Base-by-base conservation (phyloP, 2,329 filamentous ascomycete genomes). In the Aspergillus nomiae region DNA sequence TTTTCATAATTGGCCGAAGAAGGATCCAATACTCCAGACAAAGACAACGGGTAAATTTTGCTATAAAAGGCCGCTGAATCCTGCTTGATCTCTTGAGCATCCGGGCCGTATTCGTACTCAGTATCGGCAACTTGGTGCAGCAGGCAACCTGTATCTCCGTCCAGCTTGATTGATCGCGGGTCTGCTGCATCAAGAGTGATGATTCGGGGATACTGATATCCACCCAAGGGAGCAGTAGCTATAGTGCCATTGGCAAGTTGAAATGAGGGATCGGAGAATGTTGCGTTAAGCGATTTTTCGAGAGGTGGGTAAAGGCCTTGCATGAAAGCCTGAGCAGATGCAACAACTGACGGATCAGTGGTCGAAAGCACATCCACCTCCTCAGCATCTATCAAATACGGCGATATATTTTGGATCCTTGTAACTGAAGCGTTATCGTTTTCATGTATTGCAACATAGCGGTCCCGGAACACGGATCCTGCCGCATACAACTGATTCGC, bases 281-380 rank as follows among this genome's bases (percentile, higher is more conserved):
- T 71, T 55, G 71, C 67, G 60, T 74, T 75, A 56, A 77, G 73
- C 4, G 73, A 70, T 55, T 74, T 72, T 1, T 69, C 69, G 4
- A 78, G 66, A 14, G 86, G 85, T 38, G 86, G 86, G 70, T 88
- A 89, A 11, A 89, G 74, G 9, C 85, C 86, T 71, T 88, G 86
- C 79, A 89, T 81, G 68, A 88, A 88, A 3, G 87, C 86, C 67
- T 86, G 83, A 14, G 86, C 85, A 3, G 85, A 86, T 1, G 82
- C 82, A 38, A 82, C 71, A 2, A 81, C 78, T 60, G 80, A 81
- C 62, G 84, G 80, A 36, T 80, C 76, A 30, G 85, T 78, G 30
- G 80, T 72, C 0, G 86, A 78, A 54, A 82, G 73, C 12, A 86
- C 74, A 58, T 76, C 77, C 10, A 87, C 67, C 63, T 87, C 79